These are phyloP conservation scores for Camelina hispida DNA, from an alignment of 345 rosid genomes.

Conservation along the genomic window DNA sequence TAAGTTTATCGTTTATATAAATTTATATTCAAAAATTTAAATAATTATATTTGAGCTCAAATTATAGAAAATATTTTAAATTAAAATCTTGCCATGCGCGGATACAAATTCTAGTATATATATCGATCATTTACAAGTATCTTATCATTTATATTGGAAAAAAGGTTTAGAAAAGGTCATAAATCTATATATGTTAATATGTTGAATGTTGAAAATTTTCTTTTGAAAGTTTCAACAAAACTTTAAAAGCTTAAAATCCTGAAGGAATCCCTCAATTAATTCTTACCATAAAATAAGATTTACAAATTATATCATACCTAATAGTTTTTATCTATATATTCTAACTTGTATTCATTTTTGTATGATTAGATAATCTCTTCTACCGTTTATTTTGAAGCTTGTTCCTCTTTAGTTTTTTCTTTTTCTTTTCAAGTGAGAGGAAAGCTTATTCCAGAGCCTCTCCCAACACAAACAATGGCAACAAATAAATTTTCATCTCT, in stretches of 20 bases:
- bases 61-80: no score
- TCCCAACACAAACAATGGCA: neutral
- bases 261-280: neutral
- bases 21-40: no score
- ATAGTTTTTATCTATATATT: neutral
- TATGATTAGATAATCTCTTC: neutral
- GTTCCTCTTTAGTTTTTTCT: neutral
- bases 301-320: neutral
- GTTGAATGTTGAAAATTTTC: no score
- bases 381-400: neutral
- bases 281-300: constrained; percentile 2
- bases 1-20: no score
- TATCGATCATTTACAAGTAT: no score
- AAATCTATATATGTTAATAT: no score
- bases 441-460: neutral
- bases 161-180: no score
- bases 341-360: neutral
- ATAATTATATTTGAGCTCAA: no score
- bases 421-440: neutral
- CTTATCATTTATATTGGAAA: no score
- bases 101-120: no score
- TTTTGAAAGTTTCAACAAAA: no score
- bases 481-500: neutral
- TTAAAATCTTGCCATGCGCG: no score
- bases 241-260: neutral